Evolutionary conservation across 768 basidiomycete genomes (phyloP).

Genomic region (Filobasidium floriforme): DNA sequence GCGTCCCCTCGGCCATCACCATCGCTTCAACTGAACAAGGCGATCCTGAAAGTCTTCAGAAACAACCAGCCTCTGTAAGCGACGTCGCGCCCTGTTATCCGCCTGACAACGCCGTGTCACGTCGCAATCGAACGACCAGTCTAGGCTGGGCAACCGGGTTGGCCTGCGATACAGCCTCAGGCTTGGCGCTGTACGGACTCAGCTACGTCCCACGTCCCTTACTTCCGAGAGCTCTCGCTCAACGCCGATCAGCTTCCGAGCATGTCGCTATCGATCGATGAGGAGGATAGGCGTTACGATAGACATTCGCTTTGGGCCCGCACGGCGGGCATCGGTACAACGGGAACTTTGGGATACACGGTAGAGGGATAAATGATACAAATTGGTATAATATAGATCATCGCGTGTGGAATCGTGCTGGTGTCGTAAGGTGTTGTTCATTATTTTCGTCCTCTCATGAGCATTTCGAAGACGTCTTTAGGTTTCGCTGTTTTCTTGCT

Average conservation of each 20-base stretch:
- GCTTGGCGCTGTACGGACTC: not conserved
- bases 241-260: not conserved
- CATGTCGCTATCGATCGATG: not conserved
- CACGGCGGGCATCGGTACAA: too few relatives aligned
- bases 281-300: too few relatives aligned
- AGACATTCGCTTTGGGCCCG: too few relatives aligned
- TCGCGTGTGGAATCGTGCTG: not conserved
- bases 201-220: not conserved
- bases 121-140: not conserved
- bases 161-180: not conserved
- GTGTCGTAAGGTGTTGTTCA: not conserved
- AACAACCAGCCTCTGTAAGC: not conserved
- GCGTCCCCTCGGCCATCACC: not conserved
- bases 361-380: not conserved
- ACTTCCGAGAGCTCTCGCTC: not conserved
- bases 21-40: not conserved
- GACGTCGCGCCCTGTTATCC: not conserved
- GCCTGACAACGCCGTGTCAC: not conserved
- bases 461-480: conserved; percentile 8
- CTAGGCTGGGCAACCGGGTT: not conserved
- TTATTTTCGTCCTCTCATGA: not conserved
- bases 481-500: not conserved
- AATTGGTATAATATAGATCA: not conserved
- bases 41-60: not conserved
- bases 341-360: not conserved